Evolutionary conservation across 345 rosid species (phyloP), one percentile per base, ranked within the genome.

Genomic region (Salix udensis): DNA sequence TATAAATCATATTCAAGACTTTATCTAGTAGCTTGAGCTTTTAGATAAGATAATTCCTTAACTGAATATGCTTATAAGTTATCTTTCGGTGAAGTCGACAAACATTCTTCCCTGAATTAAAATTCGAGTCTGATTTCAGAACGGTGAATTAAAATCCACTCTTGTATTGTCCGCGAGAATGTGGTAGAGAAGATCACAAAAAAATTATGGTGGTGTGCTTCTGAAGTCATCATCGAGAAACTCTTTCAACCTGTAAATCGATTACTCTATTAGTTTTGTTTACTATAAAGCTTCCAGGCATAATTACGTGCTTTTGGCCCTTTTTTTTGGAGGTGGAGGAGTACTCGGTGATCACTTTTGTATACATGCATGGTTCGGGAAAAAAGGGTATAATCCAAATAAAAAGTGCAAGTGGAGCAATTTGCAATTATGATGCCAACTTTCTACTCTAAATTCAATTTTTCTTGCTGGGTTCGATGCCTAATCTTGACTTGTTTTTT

Each of bases 171-270:
- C 2, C 2, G 4, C 15, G 2, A 5, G 7, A 1, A 26, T 40
- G 23, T 36, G 52, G 48, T 9, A 14, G 31, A 39, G 15, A 16
- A 60, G 16, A 8, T 4, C 9, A 7, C 11, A 66, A 15, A 13
- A 65, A 21, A 39, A 69, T 76, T 12, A 76, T 68, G 74, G 9
- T 21, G 42, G 79, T 69, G 69, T 76, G 74, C 62, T 26, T 58
- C 69, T n/a, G 46, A 76, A 76, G 74, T n/a, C 28, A 61, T 46
- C 69, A 16, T 62, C 42, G 6, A 26, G 42, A 19, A 34, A 24
- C 12, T 15, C 42, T 55, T 76, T 76, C 39, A 30, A 26, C 58
- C 18, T 55, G 19, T 18, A 4, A 67, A 50, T 73, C 68, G 11
- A 9, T n/a, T 11, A 3, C 6, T 28, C 18, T 23, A 2, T 18